Evolutionary conservation across 805 yeast genomes (phyloP).

Genomic region (Kuraishia molischiana): DNA sequence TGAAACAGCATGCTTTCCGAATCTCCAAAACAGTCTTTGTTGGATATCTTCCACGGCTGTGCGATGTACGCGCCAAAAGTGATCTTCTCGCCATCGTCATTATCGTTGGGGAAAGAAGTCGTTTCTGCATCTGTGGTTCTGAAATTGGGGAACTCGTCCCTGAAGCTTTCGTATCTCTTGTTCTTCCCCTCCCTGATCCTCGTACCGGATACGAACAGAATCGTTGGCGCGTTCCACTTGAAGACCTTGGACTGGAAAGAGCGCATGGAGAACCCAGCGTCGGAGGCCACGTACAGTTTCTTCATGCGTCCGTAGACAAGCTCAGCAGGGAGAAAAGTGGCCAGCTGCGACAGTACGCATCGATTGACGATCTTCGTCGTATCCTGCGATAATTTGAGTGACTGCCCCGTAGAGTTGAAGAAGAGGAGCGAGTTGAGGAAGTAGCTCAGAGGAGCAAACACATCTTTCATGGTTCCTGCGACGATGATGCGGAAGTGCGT

Average conservation of each 20-base stretch:
- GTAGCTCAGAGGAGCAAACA: constrained; percentile 34
- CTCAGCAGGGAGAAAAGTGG: constrained; percentile 26
- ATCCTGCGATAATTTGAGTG: neutral
- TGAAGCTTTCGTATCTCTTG: constrained; percentile 41
- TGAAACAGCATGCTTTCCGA: constrained; percentile 47
- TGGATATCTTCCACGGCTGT: constrained; percentile 71
- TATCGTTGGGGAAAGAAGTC: constrained; percentile 3
- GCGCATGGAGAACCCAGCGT: constrained; percentile 79
- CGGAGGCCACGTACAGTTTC: constrained; percentile 63
- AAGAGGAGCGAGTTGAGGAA: constrained; percentile 33
- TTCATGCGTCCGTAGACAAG: constrained; percentile 37
- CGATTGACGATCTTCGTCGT: constrained; percentile 28
- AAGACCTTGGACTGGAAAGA: constrained; percentile 76
- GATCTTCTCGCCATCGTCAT: constrained; percentile 29
- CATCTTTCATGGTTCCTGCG: constrained; percentile 26
- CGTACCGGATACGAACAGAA: constrained; percentile 61
- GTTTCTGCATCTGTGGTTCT: constrained; percentile 10
- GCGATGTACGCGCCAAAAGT: constrained; percentile 56
- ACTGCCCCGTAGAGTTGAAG: constrained; percentile 7
- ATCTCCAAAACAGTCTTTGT: constrained; percentile 67
- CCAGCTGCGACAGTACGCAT: constrained; percentile 24
- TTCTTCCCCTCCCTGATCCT: constrained; percentile 28
- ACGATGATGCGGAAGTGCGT: constrained; percentile 23
- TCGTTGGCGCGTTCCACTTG: constrained; percentile 86
- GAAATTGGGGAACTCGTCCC: constrained; percentile 34